Evolutionary conservation across 2,329 filamentous ascomycete species (phyloP).

Genomic region (Cryphonectria nitschkei): DNA sequence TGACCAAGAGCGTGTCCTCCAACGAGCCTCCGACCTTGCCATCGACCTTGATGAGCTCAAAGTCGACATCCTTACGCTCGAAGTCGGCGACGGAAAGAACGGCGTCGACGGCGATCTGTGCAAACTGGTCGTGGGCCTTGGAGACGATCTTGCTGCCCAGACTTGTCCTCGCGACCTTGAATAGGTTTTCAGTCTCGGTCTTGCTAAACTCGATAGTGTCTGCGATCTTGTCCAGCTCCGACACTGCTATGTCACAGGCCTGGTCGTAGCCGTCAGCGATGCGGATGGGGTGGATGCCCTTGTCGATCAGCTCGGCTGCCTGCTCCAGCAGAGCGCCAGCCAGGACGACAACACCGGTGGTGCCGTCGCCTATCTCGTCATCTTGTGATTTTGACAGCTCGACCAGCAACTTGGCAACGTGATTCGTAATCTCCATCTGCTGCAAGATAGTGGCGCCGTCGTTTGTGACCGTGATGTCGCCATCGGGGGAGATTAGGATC

Average conservation of each 20-base stretch:
- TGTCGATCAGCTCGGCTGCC: slow-evolving; percentile 97
- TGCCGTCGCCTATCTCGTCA: slow-evolving; percentile 98
- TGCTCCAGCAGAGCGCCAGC: slow-evolving; percentile 95
- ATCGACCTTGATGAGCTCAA: slow-evolving; percentile 98
- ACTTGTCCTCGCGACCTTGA: slow-evolving; percentile 94
- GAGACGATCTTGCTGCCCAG: slow-evolving; percentile 99
- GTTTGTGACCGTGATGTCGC: slow-evolving; percentile 99
- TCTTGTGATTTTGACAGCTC: slow-evolving; percentile 98
- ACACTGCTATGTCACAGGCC: slow-evolving; percentile 94
- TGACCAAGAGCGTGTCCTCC: slow-evolving; percentile 91
- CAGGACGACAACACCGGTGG: slow-evolving; percentile 94
- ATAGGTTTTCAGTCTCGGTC: slow-evolving; percentile 79
- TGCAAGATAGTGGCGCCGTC: slow-evolving; percentile 96
- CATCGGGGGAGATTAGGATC: slow-evolving; percentile 97
- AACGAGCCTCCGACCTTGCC: slow-evolving; percentile 94
- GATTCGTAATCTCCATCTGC: slow-evolving; percentile 99
- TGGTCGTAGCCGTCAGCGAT: slow-evolving; percentile 98
- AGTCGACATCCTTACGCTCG: slow-evolving; percentile 95
- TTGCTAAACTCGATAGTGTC: slow-evolving; percentile 86
- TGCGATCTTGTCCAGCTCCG: slow-evolving; percentile 89
- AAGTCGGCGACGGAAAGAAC: slow-evolving; percentile 95
- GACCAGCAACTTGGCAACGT: slow-evolving; percentile 94
- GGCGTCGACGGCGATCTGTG: slow-evolving; percentile 95
- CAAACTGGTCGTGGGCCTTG: slow-evolving; percentile 97
- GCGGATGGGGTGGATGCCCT: slow-evolving; percentile 98